phyloP scores from a whole-genome alignment of 768 basidiomycete genomes.

The Bullera alba region DNA sequence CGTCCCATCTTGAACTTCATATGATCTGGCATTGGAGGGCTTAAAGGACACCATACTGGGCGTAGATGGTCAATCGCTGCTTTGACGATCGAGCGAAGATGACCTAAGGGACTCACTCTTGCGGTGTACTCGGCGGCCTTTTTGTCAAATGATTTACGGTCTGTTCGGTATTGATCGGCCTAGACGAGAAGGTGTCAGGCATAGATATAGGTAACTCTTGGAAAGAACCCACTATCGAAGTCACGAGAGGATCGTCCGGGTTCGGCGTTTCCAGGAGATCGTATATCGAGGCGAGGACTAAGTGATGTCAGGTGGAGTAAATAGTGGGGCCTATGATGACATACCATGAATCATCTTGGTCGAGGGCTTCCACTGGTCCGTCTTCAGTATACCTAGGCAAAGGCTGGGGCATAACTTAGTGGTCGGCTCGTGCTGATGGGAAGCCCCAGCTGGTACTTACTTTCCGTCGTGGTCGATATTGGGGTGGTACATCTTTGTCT shows the following conservation, averaged over 20 bases:
- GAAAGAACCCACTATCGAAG: conserved; percentile 38
- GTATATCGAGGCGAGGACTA: conserved; percentile 43
- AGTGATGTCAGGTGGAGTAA: background rate
- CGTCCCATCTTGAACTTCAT: too few species aligned
- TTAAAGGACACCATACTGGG: too few species aligned
- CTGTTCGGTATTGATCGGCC: conserved; percentile 39
- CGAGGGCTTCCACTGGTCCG: conserved; percentile 47
- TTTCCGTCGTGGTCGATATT: conserved; percentile 47
- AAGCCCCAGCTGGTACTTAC: conserved; percentile 18
- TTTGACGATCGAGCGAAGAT: too few species aligned
- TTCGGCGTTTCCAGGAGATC: conserved; percentile 44
- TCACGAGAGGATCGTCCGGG: conserved; percentile 46
- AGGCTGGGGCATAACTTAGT: conserved; percentile 23
- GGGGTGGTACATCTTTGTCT: conserved; percentile 46
- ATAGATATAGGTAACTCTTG: background rate
- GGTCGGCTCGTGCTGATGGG: background rate
- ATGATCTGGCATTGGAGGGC: too few species aligned
- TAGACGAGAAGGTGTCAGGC: conserved; percentile 2
- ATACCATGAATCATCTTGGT: conserved; percentile 43
- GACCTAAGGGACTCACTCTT: conserved; percentile 15
- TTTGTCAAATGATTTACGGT: conserved; percentile 33
- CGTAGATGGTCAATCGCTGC: too few species aligned
- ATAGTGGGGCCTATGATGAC: background rate
- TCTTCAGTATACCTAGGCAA: conserved; percentile 46
- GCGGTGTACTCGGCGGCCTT: conserved; percentile 34